These are phyloP conservation scores for Kuraishia hungarica DNA, from an alignment of 805 yeast genomes.

Conservation along the genomic window DNA sequence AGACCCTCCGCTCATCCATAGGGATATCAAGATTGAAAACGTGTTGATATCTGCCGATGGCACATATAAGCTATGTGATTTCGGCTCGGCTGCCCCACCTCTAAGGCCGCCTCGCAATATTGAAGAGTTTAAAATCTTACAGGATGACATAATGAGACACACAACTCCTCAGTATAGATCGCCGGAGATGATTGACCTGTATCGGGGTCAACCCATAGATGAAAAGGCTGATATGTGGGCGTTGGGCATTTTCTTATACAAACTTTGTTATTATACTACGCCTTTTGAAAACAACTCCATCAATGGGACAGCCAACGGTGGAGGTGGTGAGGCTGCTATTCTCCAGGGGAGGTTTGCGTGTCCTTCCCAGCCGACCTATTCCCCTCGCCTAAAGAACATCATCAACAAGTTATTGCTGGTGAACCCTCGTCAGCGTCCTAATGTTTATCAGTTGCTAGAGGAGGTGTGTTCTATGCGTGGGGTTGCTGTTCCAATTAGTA, in stretches of 20 bases:
- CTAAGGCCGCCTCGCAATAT: conserved; percentile 53
- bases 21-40: conserved; percentile 80
- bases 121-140: conserved; percentile 50
- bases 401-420: conserved; percentile 53
- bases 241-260: conserved; percentile 67
- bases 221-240: conserved; percentile 88
- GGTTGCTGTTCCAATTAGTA: conserved; percentile 30
- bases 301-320: conserved; percentile 23
- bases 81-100: conserved; percentile 69
- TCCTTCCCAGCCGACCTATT: conserved; percentile 49
- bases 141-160: conserved; percentile 64
- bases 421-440: conserved; percentile 68
- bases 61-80: conserved; percentile 67
- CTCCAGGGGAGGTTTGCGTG: conserved; percentile 44
- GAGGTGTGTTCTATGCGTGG: conserved; percentile 59
- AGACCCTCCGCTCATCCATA: conserved; percentile 61
- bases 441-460: conserved; percentile 59
- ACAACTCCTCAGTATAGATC: conserved; percentile 82
- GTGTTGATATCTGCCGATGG: conserved; percentile 54
- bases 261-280: conserved; percentile 72
- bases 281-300: conserved; percentile 56
- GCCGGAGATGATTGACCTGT: conserved; percentile 77
- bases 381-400: conserved; percentile 53
- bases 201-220: conserved; percentile 61
- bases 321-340: conserved; percentile 54